These are phyloP conservation scores for Brasilioporus rufonigricans DNA, from an alignment of 768 basidiomycete genomes.

Conservation along the genomic window DNA sequence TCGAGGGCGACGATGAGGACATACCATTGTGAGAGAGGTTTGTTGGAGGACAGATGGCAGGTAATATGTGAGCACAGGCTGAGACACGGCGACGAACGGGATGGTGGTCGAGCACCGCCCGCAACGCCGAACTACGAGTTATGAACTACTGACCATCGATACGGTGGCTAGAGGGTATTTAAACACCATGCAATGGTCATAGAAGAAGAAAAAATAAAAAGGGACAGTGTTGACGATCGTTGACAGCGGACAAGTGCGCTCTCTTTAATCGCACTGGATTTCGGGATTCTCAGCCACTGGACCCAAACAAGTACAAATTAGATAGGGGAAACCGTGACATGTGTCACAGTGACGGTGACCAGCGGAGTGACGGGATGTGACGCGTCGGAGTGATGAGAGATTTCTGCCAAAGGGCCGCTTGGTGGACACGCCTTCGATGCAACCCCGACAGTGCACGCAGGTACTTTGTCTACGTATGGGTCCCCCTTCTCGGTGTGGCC, in stretches of 20 bases:
- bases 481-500: too few species aligned
- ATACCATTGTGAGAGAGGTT: conserved; percentile 42
- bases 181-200: conserved; percentile 42
- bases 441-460: too few species aligned
- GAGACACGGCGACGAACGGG: conserved; percentile 33
- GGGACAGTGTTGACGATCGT: conserved; percentile 50
- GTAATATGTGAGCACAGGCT: background rate
- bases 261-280: conserved; percentile 28
- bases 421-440: too few species aligned
- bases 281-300: conserved; percentile 23
- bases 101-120: conserved; percentile 48
- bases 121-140: conserved; percentile 58
- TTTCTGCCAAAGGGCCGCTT: conserved; percentile 32
- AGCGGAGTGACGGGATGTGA: background rate
- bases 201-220: conserved; percentile 25
- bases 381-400: conserved; percentile 15
- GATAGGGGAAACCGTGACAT: background rate
- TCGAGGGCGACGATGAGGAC: conserved; percentile 8
- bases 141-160: conserved; percentile 32
- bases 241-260: conserved; percentile 36
- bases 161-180: conserved; percentile 36
- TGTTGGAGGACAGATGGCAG: background rate
- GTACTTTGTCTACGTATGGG: background rate
- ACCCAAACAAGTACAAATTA: conserved; percentile 23
- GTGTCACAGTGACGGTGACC: conserved; percentile 11